Conservation (phyloP, 139 green algal genomes). For the Coelastrella sp. region DNA sequence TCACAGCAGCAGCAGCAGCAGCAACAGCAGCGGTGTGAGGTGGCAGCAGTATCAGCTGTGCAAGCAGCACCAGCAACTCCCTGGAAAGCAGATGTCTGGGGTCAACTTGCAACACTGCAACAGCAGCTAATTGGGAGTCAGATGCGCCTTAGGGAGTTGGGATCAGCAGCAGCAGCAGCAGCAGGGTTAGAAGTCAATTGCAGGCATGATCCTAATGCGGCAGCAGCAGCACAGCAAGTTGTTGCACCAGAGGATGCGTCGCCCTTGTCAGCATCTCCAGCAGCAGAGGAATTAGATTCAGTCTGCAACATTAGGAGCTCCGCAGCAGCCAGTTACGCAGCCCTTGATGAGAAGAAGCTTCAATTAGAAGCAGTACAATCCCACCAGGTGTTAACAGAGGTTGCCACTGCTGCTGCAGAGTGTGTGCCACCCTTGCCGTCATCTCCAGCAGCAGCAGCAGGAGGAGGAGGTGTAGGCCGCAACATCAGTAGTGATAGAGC, state of each 20-base stretch:
- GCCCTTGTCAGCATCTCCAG: neutral
- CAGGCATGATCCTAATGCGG: neutral
- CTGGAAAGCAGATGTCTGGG: neutral
- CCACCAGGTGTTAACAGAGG: too few species aligned
- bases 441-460: neutral
- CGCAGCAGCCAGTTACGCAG: too few species aligned
- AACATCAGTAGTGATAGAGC: too few species aligned
- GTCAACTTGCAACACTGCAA: constrained; percentile 9
- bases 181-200: neutral
- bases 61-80: neutral
- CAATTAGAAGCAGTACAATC: neutral
- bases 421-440: neutral
- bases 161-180: neutral
- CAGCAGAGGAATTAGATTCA: neutral
- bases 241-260: neutral
- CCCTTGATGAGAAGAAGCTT: neutral
- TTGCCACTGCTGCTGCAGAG: neutral
- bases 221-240: neutral
- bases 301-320: too few species aligned
- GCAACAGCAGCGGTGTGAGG: neutral
- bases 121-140: constrained; percentile 12
- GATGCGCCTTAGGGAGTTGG: neutral
- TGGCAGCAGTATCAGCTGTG: neutral
- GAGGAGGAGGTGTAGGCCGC: too few species aligned
- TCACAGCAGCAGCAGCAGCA: too few species aligned